Evolutionary conservation across 331 rosid genomes (phyloP).

Genomic region (Pyracantha coccinea): DNA sequence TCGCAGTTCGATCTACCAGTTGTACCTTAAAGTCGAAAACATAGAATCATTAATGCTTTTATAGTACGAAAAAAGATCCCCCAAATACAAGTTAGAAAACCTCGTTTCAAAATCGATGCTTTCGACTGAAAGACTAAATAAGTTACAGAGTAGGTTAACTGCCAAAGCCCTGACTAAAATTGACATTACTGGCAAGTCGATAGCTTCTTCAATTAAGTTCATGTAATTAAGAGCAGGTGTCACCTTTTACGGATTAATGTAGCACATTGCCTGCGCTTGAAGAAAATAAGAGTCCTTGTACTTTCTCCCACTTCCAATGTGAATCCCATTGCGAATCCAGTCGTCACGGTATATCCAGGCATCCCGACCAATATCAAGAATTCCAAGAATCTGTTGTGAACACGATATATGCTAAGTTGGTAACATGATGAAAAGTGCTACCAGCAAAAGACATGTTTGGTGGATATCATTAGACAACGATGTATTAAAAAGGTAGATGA

Average conservation of each 20-base stretch:
- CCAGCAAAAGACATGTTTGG: background rate
- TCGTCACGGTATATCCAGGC: conserved; percentile 81
- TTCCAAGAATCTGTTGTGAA: conserved; percentile 63
- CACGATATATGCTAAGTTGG: background rate
- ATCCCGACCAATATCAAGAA: conserved; percentile 80
- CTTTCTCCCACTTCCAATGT: conserved; percentile 59
- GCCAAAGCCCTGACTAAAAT: too few species aligned
- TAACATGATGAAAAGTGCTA: background rate
- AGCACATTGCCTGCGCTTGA: conserved; percentile 96
- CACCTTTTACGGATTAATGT: conserved; percentile 51
- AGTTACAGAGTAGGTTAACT: background rate
- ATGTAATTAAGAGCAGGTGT: background rate
- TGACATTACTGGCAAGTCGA: too few species aligned
- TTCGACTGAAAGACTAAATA: background rate
- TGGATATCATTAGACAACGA: background rate
- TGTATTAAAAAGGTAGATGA: background rate
- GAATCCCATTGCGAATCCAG: conserved; percentile 75
- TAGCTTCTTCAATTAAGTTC: background rate
- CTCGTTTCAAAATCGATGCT: background rate
- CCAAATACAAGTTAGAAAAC: background rate
- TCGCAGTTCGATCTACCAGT: background rate
- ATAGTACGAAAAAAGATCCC: background rate
- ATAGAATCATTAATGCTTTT: background rate
- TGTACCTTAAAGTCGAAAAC: background rate
- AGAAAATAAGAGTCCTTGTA: conserved; percentile 87